Base-by-base conservation (phyloP, 805 yeast genomes). In the Pichia manshurica region DNA sequence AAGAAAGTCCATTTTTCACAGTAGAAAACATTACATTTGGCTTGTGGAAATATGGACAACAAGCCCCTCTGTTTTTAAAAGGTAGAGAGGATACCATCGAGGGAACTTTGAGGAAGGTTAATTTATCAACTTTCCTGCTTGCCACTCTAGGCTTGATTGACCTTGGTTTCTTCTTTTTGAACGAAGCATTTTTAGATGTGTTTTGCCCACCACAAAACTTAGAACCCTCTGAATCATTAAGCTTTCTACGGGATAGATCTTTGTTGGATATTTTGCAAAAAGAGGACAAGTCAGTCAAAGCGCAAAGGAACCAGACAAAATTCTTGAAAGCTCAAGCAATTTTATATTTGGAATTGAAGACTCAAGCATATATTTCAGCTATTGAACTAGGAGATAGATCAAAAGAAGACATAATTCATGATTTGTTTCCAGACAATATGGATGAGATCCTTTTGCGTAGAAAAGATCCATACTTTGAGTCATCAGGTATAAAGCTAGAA, bases 311-410 rank as follows among this genome's bases (percentile, higher is more conserved):
- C 16, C 59, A 60, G 39, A 64, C 68, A 4, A 67, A 66, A 56
- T 69, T 93, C 37, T 68, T 88, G 49, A 89, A 89, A 62, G 78
- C 85, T 9, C 96, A 87, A 56, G 89, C 93, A 0, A 79, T 78
- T 12, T 66, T 93, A 44, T 88, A 75, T 56, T 70, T 93, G 35
- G 97, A 93, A 56, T 73, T 93, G 61, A 93, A 93, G 63, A 93
- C 99, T 0, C 99, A 93, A 65, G 96, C 96, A 0, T 93, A 81
- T 60, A 89, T 93, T 19, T 83, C 96, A 1, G 96, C 95, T 0
- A 65, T 90, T 50, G 87, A 84, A 58, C 73, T 82, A 1, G 72
- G 71, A n/a, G 72, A 79, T 46, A 70, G 84, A 54, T 69, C 84
- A 1, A 75, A 78, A 52, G 75, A 74, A 48, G 90, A 83, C 39